A percentile compares a stretch with the other conserved stretches of the same genome.
Evolutionary conservation across 768 basidiomycete species (phyloP).

Genomic region (Serendipita sp.): DNA sequence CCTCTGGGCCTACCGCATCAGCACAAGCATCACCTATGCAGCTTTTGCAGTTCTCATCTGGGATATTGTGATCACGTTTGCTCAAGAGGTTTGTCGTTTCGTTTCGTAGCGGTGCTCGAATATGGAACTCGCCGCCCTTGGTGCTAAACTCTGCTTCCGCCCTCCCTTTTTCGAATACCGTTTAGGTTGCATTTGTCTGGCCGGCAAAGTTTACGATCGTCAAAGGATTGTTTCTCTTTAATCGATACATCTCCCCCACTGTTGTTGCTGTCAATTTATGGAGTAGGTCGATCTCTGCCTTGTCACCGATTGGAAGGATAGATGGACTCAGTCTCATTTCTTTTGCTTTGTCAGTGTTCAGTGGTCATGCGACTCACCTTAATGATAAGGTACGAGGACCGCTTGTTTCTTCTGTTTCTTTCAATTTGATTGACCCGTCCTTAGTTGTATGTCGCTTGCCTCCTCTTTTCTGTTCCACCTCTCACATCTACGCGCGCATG

Average conservation of each 20-base stretch:
- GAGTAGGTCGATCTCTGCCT: neutral
- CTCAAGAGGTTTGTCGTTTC: neutral
- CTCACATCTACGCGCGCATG: neutral
- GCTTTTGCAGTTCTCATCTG: neutral
- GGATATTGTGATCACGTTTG: neutral
- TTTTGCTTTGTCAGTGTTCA: neutral
- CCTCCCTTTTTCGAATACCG: no score
- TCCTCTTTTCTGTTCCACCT: neutral
- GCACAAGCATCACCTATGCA: neutral
- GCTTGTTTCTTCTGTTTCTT: neutral
- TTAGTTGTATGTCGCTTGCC: neutral
- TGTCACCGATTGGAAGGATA: neutral
- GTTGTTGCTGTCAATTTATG: neutral
- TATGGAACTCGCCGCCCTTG: neutral
- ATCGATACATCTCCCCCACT: neutral
- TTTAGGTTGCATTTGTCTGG: neutral
- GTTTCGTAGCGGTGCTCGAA: no score
- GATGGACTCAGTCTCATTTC: neutral
- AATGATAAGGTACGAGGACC: neutral
- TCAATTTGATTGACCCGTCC: neutral
- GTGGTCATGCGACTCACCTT: neutral
- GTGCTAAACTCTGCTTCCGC: neutral
- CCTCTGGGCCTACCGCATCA: neutral
- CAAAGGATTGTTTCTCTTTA: neutral
- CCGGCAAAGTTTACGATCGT: neutral